Base-by-base conservation (phyloP, 306 rosid species). In the Dicorynia guianensis region DNA sequence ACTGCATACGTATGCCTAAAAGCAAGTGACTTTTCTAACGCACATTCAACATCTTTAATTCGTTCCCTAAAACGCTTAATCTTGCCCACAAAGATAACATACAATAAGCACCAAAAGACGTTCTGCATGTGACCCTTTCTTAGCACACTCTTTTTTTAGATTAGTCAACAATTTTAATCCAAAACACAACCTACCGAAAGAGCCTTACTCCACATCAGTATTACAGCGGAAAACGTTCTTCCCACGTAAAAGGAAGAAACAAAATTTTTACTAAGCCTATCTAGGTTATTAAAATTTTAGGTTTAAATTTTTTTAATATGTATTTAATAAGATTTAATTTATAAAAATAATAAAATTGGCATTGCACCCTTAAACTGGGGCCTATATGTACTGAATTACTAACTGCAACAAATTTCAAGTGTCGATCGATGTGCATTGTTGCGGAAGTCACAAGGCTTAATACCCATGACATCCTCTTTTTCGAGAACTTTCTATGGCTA, bases 1-100 rank as follows among this genome's bases (percentile, higher is more conserved):
- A 76, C 15, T 5, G 57, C 74, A 48, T 17, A 76, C 47, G 72
- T 68, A 20, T 69, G 82, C 38, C 57, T 34, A 43, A 55, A 39
- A 14, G 2, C 36, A 66, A 18, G 50, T 52, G 20, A 44, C 68
- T 71, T 83, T 65, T 44, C 44, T 67, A 25, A 20, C 67, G 75
- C 88, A 84, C 88, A 42, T 80, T 68, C 78, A 19, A 49, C 83
- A 73, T 58, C 54, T 69, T 73, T 49, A 56, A 80, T 74, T 71
- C 85, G 87, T 61, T 80, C 73, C 48, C 71, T 34, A 42, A 40
- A 19, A 34, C 54, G 62, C 40, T 56, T 59, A 80, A 68, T 68
- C 72, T 80, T 68, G 68, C 42, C 78, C 71, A 63, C 75, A 80
- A 46, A 69, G 49, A 82, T 77, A 77, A 35, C 35, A 52, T 60